Evolutionary conservation across 2,329 filamentous ascomycete species (phyloP), one percentile per base, ranked within the genome.

Genomic region (Dothideomycetidae sp.): DNA sequence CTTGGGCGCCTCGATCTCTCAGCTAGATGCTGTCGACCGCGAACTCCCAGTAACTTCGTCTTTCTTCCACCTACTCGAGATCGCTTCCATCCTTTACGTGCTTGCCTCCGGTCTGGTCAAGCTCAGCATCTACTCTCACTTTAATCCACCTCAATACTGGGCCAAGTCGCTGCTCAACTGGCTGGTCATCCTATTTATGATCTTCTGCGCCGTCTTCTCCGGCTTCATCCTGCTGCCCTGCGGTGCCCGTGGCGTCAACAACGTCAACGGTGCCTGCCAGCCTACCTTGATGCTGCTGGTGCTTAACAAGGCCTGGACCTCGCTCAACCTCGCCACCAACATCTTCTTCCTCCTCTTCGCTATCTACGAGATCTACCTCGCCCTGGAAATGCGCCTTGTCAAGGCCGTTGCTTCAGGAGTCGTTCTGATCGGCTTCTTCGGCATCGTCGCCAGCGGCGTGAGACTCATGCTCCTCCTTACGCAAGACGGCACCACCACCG

Each of bases 191-290:
- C 17, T 36, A 11, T 32, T 29, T 13, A 13, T 31, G 21, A 31
- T 36, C 26, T 13, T 18, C 26, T 29, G 31, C 23, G 4, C 12
- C 12, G 29, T 40, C 18, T 40, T 40, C 18, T 10, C 34, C 13
- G 29, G 26, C 18, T 14, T 38, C 10, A 31, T 28, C 12, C 36
- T 33, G 14, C 34, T 41, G 21, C 39, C 39, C 15, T 37, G 39
- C 34, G 33, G 34, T 19, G 31, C 36, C 34, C 13, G 23, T n/a
- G 16, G 33, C 29, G 34, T 31, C 14, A 19, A 32, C 34, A 32
- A 26, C 31, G 15, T 32, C 19, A 33, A 36, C 5, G 26, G 19
- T 14, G 29, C 31, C 18, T 38, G 30, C 19, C 11, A 37, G 14
- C 17, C 38, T 3, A 21, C 15, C 19, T 11, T 12, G n/a, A 16